Evolutionary conservation across 371 early-diverging fungal species (phyloP).

Genomic region (Mortierella sp.): DNA sequence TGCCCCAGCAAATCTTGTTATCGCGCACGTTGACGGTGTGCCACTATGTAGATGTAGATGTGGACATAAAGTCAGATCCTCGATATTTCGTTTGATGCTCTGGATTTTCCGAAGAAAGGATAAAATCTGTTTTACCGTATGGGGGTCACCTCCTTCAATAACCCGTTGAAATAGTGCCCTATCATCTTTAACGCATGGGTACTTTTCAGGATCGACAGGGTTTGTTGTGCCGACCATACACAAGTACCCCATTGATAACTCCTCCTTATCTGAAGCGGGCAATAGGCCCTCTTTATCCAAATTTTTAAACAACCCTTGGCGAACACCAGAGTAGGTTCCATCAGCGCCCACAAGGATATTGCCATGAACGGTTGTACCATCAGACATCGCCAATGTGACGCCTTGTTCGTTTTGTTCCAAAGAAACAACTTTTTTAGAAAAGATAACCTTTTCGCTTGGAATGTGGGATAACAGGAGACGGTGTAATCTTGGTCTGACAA

Average conservation of each 20-base stretch:
- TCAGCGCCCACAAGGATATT: slow-evolving; percentile 34
- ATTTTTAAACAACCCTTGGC: slow-evolving; percentile 23
- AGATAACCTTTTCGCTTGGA: slow-evolving; percentile 24
- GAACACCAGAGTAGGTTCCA: slow-evolving; percentile 33
- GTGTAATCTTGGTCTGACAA: slow-evolving; percentile 24
- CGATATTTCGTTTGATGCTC: too few relatives aligned
- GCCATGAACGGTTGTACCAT: background rate
- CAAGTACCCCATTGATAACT: slow-evolving; percentile 15
- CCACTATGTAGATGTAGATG: background rate
- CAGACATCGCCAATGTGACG: slow-evolving; percentile 14
- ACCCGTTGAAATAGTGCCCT: slow-evolving; percentile 1
- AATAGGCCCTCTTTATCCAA: slow-evolving; percentile 3
- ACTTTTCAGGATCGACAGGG: slow-evolving; percentile 16
- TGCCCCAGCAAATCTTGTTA: slow-evolving; percentile 14
- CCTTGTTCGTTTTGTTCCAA: background rate
- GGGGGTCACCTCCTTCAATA: background rate
- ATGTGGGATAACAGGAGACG: slow-evolving; percentile 17
- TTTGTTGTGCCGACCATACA: slow-evolving; percentile 29
- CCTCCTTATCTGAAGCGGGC: slow-evolving; percentile 18
- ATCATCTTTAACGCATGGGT: slow-evolving; percentile 2
- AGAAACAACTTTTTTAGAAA: background rate
- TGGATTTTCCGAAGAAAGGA: too few relatives aligned
- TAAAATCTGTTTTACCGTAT: too few relatives aligned
- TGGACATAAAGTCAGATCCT: too few relatives aligned
- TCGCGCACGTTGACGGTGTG: background rate